Evolutionary conservation across 2,329 filamentous ascomycete species (phyloP).

Genomic region (Leptographium wingfieldii): DNA sequence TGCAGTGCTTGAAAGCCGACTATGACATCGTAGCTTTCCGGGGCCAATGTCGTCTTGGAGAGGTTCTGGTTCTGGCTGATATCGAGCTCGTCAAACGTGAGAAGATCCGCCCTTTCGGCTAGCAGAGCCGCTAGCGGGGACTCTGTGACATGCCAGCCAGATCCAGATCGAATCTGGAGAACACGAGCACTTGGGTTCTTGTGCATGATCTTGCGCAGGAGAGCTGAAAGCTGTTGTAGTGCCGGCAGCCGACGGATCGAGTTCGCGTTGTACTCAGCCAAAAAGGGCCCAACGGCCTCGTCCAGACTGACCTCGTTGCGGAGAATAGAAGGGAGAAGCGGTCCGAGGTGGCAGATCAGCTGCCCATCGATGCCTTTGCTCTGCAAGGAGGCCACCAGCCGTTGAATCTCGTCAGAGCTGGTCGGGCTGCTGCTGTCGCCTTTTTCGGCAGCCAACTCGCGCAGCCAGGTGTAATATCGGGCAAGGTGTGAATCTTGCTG

Average conservation of each 20-base stretch:
- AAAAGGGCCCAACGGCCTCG: too few species aligned
- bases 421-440: too few species aligned
- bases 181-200: not conserved
- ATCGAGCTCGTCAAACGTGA: constrained; percentile 11
- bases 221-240: not conserved
- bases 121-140: constrained; percentile 23
- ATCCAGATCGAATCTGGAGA: constrained; percentile 22
- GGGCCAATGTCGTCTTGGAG: constrained; percentile 18
- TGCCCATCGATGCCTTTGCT: too few species aligned
- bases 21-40: constrained; percentile 18
- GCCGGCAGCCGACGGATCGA: not conserved
- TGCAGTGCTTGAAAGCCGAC: constrained; percentile 17
- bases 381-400: too few species aligned
- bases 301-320: too few species aligned
- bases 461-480: not conserved
- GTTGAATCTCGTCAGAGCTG: too few species aligned
- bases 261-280: too few species aligned
- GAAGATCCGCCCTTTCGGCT: constrained; percentile 9
- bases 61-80: constrained; percentile 15
- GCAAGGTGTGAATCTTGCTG: not conserved
- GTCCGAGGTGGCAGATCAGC: too few species aligned
- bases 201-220: not conserved
- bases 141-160: constrained; percentile 15
- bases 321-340: too few species aligned
- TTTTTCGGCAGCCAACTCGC: too few species aligned